A percentile compares a stretch with the other conserved stretches of the same genome.
Conservation (phyloP, 768 basidiomycete genomes). For the Polyporus arcularius region DNA sequence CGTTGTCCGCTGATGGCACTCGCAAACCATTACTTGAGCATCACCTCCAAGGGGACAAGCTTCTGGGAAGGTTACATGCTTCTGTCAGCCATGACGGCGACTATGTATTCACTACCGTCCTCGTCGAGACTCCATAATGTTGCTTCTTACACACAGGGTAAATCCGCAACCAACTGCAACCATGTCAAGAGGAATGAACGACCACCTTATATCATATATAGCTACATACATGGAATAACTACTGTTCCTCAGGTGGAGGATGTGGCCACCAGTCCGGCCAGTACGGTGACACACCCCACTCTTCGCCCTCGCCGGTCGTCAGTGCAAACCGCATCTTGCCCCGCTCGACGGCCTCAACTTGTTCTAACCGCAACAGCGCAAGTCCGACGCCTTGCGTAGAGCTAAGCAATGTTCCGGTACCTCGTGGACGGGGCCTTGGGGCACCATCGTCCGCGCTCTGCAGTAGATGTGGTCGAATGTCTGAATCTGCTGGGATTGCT, state of each 20-base stretch:
- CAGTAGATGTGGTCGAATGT: constrained; percentile 32
- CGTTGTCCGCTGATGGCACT: constrained; percentile 35
- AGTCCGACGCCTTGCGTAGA: constrained; percentile 63
- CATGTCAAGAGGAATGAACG: not conserved
- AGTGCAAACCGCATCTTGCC: constrained; percentile 47
- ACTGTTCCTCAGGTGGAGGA: not conserved
- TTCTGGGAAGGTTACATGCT: constrained; percentile 51
- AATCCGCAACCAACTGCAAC: too few relatives aligned
- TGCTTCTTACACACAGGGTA: not conserved
- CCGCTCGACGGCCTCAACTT: constrained; percentile 55
- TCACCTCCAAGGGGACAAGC: constrained; percentile 15
- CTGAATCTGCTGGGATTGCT: constrained; percentile 20
- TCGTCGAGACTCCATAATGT: constrained; percentile 45
- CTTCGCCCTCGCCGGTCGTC: constrained; percentile 30
- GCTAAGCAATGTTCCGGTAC: constrained; percentile 74
- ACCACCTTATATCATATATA: not conserved
- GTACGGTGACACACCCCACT: constrained; percentile 48
- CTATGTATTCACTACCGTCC: constrained; percentile 68
- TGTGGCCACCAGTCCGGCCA: constrained; percentile 59
- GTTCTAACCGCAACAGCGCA: constrained; percentile 79
- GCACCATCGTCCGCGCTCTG: constrained; percentile 27
- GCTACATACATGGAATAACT: not conserved
- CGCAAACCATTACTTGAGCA: constrained; percentile 48
- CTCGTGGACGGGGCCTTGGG: constrained; percentile 45
- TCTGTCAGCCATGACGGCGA: constrained; percentile 86